Conservation (phyloP, 371 early-diverging fungal genomes). For the Apophysomyces sp. region DNA sequence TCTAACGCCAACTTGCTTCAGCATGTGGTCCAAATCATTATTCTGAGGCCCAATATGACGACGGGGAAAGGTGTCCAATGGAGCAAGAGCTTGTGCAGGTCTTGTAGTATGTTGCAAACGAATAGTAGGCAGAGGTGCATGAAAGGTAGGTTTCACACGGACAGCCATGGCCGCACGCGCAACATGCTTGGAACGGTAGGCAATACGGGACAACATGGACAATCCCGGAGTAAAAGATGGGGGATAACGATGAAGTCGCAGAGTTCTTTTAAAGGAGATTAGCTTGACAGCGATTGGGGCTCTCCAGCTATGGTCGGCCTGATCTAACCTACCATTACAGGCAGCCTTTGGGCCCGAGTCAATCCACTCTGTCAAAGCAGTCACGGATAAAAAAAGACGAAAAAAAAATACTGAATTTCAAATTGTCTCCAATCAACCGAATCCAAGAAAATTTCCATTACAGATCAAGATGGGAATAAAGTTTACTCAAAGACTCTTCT, state of each 20-base stretch:
- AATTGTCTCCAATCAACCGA: too few species aligned
- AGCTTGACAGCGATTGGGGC: slow-evolving; percentile 5
- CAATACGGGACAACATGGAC: slow-evolving; percentile 35
- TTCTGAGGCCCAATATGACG: slow-evolving; percentile 90
- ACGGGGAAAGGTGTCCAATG: slow-evolving; percentile 73
- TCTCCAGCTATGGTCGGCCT: slow-evolving; percentile 20
- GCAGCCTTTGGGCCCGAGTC: slow-evolving; percentile 32
- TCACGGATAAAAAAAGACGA: slow-evolving; percentile 19
- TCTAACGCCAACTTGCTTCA: slow-evolving; percentile 72
- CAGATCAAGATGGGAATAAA: too few species aligned
- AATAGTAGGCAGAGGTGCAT: slow-evolving; percentile 12
- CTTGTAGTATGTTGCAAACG: slow-evolving; percentile 37
- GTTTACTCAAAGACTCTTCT: too few species aligned
- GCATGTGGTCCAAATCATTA: slow-evolving; percentile 76
- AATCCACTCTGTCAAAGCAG: slow-evolving; percentile 44
- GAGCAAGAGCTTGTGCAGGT: slow-evolving; percentile 49
- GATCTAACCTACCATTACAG: slow-evolving; percentile 43
- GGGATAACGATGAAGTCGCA: slow-evolving; percentile 2
- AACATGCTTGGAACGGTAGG: slow-evolving; percentile 19
- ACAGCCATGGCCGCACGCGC: slow-evolving; percentile 11
- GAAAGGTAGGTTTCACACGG: slow-evolving; percentile 7
- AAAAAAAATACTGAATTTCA: neutral
- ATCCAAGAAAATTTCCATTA: too few species aligned
- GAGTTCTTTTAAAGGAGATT: slow-evolving; percentile 11
- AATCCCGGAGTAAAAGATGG: slow-evolving; percentile 9